A percentile compares a stretch with the other conserved stretches of the same genome.
phyloP scores from a whole-genome alignment of 768 basidiomycete species.

The Trametes villosa region DNA sequence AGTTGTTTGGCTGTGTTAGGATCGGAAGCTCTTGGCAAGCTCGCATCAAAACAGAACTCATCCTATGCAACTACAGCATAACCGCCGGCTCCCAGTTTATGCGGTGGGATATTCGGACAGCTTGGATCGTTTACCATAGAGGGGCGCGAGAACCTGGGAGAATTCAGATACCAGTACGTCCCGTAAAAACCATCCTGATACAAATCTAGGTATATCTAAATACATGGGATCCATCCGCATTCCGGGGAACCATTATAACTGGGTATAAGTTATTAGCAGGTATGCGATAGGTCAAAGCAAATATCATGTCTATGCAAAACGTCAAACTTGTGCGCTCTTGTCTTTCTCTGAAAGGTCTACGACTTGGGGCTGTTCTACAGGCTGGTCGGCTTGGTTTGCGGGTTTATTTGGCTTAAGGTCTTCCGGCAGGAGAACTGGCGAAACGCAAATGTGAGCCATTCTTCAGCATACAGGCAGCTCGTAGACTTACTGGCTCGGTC shows the following conservation, averaged over 20 bases:
- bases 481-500: slow-evolving; percentile 59
- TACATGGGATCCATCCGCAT: not conserved
- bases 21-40: slow-evolving; percentile 12
- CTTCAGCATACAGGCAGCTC: too few species aligned
- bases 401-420: slow-evolving; percentile 19
- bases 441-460: not conserved
- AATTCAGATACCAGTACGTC: too few species aligned
- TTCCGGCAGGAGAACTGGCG: slow-evolving; percentile 24
- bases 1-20: slow-evolving; percentile 19
- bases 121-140: too few species aligned
- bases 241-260: not conserved
- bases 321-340: not conserved
- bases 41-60: not conserved
- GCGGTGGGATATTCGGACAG: too few species aligned
- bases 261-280: slow-evolving; percentile 2
- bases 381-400: not conserved
- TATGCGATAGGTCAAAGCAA: not conserved
- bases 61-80: not conserved
- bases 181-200: not conserved
- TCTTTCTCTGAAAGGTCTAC: slow-evolving; percentile 3
- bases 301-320: not conserved
- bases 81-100: not conserved
- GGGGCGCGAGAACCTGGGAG: too few species aligned
- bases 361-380: not conserved
- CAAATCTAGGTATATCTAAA: not conserved